Conservation (phyloP, 768 basidiomycete genomes). For the Auriscalpium orientale region DNA sequence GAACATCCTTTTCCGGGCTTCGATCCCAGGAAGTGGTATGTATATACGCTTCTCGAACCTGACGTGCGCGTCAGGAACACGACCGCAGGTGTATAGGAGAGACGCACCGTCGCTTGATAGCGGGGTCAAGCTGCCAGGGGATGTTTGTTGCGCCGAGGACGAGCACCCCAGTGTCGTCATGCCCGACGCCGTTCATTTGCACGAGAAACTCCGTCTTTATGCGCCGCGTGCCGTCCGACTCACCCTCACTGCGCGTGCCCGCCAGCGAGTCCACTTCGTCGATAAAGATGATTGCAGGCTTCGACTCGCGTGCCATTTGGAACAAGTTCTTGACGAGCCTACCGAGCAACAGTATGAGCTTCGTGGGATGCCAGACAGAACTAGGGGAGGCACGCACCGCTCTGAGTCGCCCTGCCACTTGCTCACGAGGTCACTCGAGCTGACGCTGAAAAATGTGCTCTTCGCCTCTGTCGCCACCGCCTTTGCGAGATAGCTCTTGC, state of each 20-base stretch:
- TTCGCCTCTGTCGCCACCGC: constrained; percentile 99
- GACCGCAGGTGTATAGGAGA: neutral
- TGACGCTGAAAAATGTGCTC: constrained; percentile 97
- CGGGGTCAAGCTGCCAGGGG: constrained; percentile 95
- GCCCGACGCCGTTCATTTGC: constrained; percentile 99
- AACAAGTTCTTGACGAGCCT: constrained; percentile 96
- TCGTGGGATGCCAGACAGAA: too few species aligned
- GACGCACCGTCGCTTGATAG: constrained; percentile 86
- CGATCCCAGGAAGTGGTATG: constrained; percentile 91
- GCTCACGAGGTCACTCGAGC: constrained; percentile 90
- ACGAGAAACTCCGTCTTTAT: constrained; percentile 97
- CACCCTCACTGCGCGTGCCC: constrained; percentile 91
- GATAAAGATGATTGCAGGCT: constrained; percentile 97
- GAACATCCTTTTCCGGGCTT: constrained; percentile 92
- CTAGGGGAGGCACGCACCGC: constrained; percentile 44
- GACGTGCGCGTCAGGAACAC: neutral
- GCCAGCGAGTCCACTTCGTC: constrained; percentile 98
- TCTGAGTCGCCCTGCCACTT: constrained; percentile 99
- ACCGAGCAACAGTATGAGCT: neutral
- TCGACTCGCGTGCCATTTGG: constrained; percentile 90
- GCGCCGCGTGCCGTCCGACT: constrained; percentile 91
- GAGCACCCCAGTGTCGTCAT: constrained; percentile 93
- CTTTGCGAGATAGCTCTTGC: constrained; percentile 94
- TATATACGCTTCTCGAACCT: constrained; percentile 98
- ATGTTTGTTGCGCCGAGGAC: constrained; percentile 98